Percentiles rank a stretch among this genome's conserved stretches.
These are phyloP conservation scores for Pugionium dolabratum DNA, from an alignment of 345 rosid species.

Conservation along the genomic window DNA sequence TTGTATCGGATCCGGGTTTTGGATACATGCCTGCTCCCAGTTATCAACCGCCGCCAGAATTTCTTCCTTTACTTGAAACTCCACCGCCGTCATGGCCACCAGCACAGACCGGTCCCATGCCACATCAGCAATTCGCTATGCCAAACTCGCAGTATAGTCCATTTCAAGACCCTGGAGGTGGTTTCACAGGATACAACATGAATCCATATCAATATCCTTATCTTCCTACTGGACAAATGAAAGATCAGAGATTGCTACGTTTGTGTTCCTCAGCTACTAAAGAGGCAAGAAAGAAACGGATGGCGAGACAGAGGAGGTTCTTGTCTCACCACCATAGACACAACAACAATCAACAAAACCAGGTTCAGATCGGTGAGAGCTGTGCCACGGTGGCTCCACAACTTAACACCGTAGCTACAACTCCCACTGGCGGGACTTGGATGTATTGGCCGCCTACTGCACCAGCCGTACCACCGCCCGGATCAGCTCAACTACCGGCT, in stretches of 20 bases:
- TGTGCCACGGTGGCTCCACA: constrained; percentile 43
- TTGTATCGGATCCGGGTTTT: constrained; percentile 47
- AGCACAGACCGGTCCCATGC: constrained; percentile 33
- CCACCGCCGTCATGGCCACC: constrained; percentile 39
- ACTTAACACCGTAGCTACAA: constrained; percentile 25
- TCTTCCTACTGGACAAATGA: constrained; percentile 44
- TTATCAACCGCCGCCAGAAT: constrained; percentile 29
- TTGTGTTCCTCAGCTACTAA: constrained; percentile 81
- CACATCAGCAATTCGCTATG: constrained; percentile 48
- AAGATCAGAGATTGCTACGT: constrained; percentile 50
- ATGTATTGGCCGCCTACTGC: constrained; percentile 66
- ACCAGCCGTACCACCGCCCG: constrained; percentile 17
- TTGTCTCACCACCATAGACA: constrained; percentile 50
- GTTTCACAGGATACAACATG: constrained; percentile 54
- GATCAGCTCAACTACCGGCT: constrained; percentile 29
- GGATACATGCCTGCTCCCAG: constrained; percentile 36
- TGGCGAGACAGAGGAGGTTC: constrained; percentile 92
- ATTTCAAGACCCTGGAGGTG: constrained; percentile 34
- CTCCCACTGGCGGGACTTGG: constrained; percentile 47
- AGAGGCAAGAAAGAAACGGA: constrained; percentile 96
- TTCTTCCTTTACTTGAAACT: constrained; percentile 28
- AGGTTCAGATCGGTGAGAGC: constrained; percentile 46
- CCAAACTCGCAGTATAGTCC: constrained; percentile 38
- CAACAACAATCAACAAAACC: constrained; percentile 46
- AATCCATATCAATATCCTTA: constrained; percentile 59